Conservation (phyloP, 169 alveolate species). For the Plasmodium relictum region DNA sequence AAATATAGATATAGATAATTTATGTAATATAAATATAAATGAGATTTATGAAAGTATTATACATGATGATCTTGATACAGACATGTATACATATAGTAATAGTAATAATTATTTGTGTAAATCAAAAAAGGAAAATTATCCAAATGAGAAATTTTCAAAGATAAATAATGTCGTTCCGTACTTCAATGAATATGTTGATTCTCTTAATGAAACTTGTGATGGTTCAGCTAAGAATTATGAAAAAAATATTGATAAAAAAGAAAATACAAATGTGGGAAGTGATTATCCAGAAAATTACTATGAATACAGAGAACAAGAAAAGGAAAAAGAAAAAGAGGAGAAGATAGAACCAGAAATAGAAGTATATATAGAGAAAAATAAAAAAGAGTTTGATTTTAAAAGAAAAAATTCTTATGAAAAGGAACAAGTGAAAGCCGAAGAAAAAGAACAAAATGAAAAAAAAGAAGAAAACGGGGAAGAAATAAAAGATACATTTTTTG, state of each 20-base stretch:
- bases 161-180: neutral
- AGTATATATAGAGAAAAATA: neutral
- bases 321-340: neutral
- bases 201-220: neutral
- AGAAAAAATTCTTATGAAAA: neutral
- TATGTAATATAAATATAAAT: constrained; percentile 21
- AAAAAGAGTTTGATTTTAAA: neutral
- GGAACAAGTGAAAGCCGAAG: neutral
- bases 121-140: neutral
- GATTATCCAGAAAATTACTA: neutral
- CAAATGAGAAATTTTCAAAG: neutral
- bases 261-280: neutral
- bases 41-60: constrained; percentile 39
- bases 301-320: neutral
- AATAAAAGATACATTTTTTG: neutral
- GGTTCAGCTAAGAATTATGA: neutral
- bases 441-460: neutral
- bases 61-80: neutral
- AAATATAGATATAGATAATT: constrained; percentile 16
- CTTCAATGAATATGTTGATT: constrained; percentile 1
- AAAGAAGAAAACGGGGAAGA: neutral
- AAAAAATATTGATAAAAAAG: neutral
- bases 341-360: neutral
- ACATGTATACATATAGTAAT: neutral
- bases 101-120: neutral